A percentile compares a stretch with the other conserved stretches of the same genome.
Evolutionary conservation across 257 asterid genomes (phyloP).

Genomic region (Rauvolfia tetraphylla): DNA sequence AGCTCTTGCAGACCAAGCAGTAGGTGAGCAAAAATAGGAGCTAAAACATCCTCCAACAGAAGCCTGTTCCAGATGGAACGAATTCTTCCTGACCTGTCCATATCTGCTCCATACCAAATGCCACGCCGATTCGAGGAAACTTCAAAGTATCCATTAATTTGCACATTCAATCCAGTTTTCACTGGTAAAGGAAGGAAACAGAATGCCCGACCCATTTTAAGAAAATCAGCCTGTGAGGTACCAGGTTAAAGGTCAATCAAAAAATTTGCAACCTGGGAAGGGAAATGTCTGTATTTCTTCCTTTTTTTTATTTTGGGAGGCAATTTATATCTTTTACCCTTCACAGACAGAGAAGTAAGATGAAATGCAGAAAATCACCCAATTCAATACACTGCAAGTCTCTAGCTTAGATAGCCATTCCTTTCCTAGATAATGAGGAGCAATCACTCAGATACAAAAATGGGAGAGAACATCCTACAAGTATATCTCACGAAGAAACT

Average conservation of each 20-base stretch:
- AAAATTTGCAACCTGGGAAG: not conserved
- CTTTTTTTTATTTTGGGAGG: not conserved
- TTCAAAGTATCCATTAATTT: slow-evolving; percentile 88
- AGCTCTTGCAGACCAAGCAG: slow-evolving; percentile 53
- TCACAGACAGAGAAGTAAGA: not conserved
- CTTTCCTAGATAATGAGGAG: not conserved
- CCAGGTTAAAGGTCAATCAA: slow-evolving; percentile 4
- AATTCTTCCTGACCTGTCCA: slow-evolving; percentile 94
- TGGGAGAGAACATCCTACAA: not conserved
- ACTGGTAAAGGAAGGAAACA: slow-evolving; percentile 97
- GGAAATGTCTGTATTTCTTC: not conserved
- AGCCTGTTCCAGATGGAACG: slow-evolving; percentile 98
- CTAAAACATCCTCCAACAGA: slow-evolving; percentile 82
- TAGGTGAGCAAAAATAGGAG: slow-evolving; percentile 69
- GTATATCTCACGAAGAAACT: not conserved
- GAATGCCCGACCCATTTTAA: slow-evolving; percentile 78
- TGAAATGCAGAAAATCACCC: not conserved
- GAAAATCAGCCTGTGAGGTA: slow-evolving; percentile 52
- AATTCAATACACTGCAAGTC: not conserved
- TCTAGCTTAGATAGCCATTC: not conserved
- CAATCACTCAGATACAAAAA: not conserved
- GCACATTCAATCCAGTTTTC: slow-evolving; percentile 80
- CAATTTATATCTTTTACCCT: not conserved
- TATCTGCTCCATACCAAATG: slow-evolving; percentile 98
- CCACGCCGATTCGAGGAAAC: slow-evolving; percentile 98